These are phyloP conservation scores for Wallacemonas rigidus DNA, from an alignment of 208 protist genomes.

Conservation along the genomic window DNA sequence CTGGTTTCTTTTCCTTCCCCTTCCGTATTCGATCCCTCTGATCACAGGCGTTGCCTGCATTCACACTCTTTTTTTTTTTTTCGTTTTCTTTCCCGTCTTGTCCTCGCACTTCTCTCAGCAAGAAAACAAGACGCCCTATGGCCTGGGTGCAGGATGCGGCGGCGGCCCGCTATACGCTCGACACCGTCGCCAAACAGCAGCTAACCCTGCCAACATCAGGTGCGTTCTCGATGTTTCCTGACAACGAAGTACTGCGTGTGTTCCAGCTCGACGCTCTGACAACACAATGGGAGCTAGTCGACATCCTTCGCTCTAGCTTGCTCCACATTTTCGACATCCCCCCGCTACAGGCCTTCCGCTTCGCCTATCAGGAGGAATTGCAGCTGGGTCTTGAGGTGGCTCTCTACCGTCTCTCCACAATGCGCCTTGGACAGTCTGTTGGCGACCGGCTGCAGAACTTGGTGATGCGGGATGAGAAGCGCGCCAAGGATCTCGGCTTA, in stretches of 20 bases:
- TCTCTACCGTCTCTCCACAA: slow-evolving; percentile 78
- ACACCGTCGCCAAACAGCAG: slow-evolving; percentile 86
- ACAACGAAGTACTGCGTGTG: slow-evolving; percentile 78
- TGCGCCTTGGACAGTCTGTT: slow-evolving; percentile 67
- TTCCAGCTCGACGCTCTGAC: slow-evolving; percentile 79
- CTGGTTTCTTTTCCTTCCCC: too few relatives aligned
- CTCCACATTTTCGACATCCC: slow-evolving; percentile 72
- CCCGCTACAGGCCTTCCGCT: slow-evolving; percentile 64
- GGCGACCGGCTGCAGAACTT: slow-evolving; percentile 87
- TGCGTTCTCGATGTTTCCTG: slow-evolving; percentile 72
- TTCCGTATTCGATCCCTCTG: too few relatives aligned
- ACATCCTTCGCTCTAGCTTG: slow-evolving; percentile 71
- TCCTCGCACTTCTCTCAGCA: too few relatives aligned
- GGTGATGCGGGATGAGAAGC: slow-evolving; percentile 76
- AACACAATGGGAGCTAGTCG: slow-evolving; percentile 73
- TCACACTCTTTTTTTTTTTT: slow-evolving; percentile 12
- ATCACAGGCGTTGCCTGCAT: too few relatives aligned
- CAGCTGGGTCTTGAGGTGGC: slow-evolving; percentile 58
- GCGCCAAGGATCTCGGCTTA: slow-evolving; percentile 49
- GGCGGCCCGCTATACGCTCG: slow-evolving; percentile 67
- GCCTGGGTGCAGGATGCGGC: slow-evolving; percentile 62
- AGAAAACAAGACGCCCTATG: slow-evolving; percentile 29
- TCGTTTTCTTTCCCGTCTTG: slow-evolving; percentile 23
- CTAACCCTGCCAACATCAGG: slow-evolving; percentile 56
- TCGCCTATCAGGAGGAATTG: slow-evolving; percentile 83